Percentiles rank a stretch among this genome's conserved stretches.
Conservation (phyloP, 352 stramenopile genomes). For the Halophytophthora batemanensis region DNA sequence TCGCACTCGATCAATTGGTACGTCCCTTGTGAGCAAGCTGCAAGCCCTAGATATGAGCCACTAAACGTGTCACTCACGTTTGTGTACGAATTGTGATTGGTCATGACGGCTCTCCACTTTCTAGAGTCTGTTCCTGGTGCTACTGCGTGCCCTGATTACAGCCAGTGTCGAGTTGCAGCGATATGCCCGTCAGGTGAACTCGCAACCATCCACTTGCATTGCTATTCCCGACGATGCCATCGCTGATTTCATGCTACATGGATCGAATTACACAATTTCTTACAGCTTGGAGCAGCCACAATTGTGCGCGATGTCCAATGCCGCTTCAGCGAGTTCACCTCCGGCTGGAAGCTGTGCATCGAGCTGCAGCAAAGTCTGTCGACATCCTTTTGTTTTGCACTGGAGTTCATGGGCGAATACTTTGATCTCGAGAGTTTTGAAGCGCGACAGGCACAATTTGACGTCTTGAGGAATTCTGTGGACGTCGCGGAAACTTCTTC, state of each 20-base stretch:
- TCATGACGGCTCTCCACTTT: slow-evolving; percentile 4
- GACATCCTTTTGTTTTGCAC: slow-evolving; percentile 5
- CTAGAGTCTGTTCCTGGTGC: slow-evolving; percentile 15
- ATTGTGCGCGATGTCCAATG: slow-evolving; percentile 17
- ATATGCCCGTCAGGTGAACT: slow-evolving; percentile 17
- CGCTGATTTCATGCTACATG: no score
- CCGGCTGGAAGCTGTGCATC: slow-evolving; percentile 39
- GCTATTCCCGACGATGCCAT: no score
- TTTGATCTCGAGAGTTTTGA: slow-evolving; percentile 14
- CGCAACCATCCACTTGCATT: not conserved
- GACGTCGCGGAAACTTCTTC: slow-evolving; percentile 17
- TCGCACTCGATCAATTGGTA: slow-evolving; percentile 20
- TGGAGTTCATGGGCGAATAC: slow-evolving; percentile 15
- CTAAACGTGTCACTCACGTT: not conserved
- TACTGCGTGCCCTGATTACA: slow-evolving; percentile 26
- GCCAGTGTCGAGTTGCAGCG: slow-evolving; percentile 22
- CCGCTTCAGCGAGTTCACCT: slow-evolving; percentile 50
- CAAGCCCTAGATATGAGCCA: not conserved
- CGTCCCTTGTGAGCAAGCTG: not conserved
- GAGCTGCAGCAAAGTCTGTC: slow-evolving; percentile 20
- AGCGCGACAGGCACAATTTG: slow-evolving; percentile 2
- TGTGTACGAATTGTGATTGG: no score
- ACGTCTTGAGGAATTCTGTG: not conserved
- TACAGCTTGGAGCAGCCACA: slow-evolving; percentile 7
- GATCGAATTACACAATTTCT: not conserved